Conservation (phyloP, 139 green algal species). For the Pseudopediastrum boryanum region DNA sequence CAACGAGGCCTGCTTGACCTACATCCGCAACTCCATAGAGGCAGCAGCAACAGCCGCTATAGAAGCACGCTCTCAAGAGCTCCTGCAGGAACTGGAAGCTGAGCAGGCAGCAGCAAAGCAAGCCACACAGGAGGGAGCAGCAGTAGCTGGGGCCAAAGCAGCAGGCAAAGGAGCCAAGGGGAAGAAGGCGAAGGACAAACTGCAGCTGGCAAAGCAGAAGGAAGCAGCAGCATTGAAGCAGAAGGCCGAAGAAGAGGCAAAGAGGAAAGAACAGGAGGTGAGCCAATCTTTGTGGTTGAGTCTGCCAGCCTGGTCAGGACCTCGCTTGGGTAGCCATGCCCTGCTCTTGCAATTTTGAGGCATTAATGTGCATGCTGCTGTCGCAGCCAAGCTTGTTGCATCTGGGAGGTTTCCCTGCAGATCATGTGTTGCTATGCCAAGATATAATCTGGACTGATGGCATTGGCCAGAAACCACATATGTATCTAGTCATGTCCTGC, state of each 20-base stretch:
- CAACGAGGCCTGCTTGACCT: slow-evolving; percentile 55
- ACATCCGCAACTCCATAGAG: slow-evolving; percentile 55
- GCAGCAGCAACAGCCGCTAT: slow-evolving; percentile 44
- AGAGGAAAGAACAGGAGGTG: slow-evolving; percentile 27
- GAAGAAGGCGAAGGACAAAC: slow-evolving; percentile 44
- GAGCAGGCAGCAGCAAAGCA: slow-evolving; percentile 50
- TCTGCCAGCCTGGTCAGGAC: too few species aligned
- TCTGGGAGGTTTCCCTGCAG: too few species aligned
- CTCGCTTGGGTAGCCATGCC: too few species aligned
- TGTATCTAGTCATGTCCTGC: too few species aligned
- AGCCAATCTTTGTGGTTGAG: too few species aligned
- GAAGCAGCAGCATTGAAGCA: slow-evolving; percentile 16
- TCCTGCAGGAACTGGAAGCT: slow-evolving; percentile 71
- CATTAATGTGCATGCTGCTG: too few species aligned
- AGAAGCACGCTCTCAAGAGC: slow-evolving; percentile 61
- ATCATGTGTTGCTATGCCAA: too few species aligned
- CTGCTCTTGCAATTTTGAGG: too few species aligned
- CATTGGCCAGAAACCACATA: too few species aligned
- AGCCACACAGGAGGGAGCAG: slow-evolving; percentile 7
- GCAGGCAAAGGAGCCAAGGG: slow-evolving; percentile 23
- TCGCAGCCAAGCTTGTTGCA: too few species aligned
- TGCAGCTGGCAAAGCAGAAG: slow-evolving; percentile 16
- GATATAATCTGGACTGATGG: too few species aligned
- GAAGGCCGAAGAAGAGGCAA: neutral
- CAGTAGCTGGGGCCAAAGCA: slow-evolving; percentile 20